Base-by-base conservation (phyloP, 108 stramenopile genomes). In the Stephanodiscus minutulus region DNA sequence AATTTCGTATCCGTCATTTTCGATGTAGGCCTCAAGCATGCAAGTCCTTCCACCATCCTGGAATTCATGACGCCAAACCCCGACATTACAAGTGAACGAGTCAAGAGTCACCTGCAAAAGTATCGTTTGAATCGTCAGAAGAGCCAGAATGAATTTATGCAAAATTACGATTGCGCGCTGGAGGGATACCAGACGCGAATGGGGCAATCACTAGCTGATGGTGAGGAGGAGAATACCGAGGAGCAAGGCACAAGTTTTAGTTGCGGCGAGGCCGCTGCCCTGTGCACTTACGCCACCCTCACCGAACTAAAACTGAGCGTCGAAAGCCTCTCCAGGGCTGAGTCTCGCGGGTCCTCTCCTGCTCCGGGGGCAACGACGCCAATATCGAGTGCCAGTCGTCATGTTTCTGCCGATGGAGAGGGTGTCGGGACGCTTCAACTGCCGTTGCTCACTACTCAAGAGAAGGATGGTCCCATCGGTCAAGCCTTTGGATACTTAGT, bases 21-120 rank as follows among this genome's bases (percentile, higher is more conserved):
- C 54, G 96, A 98, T 66, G 88, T 97, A 0, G 96, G 96, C 3
- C 72, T 98, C 24, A 96, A 96, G 70, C 91, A 94, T 70, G 89
- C 97, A 1, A 93, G 93, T 50, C 96, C 96, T 13, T 92, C 95
- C 49, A 81, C 93, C 9, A 89, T 98, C 25, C 72, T 98, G 77
- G 91, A 95, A 54, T 81, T 92, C 55, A 98, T 98, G 98, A 83
- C 83, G 9, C 81, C 79, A 18, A 74, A 88, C 58, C 85, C 82
- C 21, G 68, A 92, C 20, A 88, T 98, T 15, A 97, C 92, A 13
- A 91, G 87, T 28, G 98, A 98, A 79, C 85, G 97, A 31, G 95
- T 98, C 84, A 98, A 98, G 72, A 87, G 86, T 57, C 98, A 98
- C 72, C 68, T 98, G 35, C 98, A 98, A 74, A 98, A 98, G 74